Evolutionary conservation across 2,329 filamentous ascomycete species (phyloP).

Genomic region (Fusarium cicatricum): DNA sequence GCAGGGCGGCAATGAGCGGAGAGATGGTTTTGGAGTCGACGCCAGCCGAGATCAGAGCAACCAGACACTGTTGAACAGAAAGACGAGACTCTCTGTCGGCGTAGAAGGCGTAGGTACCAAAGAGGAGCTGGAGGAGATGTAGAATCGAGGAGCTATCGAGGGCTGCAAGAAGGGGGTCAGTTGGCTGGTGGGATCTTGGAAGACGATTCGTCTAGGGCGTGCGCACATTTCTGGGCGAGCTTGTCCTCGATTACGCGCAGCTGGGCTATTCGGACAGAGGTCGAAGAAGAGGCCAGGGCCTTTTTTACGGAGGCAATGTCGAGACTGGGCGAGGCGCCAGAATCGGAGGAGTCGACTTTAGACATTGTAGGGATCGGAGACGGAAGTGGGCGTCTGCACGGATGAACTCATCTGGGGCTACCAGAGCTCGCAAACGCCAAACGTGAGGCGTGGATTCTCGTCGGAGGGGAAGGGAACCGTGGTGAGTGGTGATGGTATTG

Average conservation of each 20-base stretch:
- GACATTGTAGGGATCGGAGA: conserved; percentile 47
- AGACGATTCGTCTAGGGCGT: conserved; percentile 6
- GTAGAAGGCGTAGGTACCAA: conserved; percentile 89
- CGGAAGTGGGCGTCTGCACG: conserved; percentile 25
- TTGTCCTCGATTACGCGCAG: conserved; percentile 65
- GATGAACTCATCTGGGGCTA: conserved; percentile 48
- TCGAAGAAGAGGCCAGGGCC: conserved; percentile 70
- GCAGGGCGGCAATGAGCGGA: conserved; percentile 71
- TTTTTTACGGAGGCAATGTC: conserved; percentile 60
- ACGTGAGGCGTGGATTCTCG: conserved; percentile 23
- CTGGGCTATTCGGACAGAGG: conserved; percentile 61
- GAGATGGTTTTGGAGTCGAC: conserved; percentile 65
- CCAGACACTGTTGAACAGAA: conserved; percentile 83
- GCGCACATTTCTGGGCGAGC: conserved; percentile 62
- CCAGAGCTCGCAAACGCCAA: conserved; percentile 36
- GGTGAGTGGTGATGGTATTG: conserved; percentile 12
- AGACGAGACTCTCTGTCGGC: conserved; percentile 83
- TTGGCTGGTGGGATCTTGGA: conserved; percentile 11
- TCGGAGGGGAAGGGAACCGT: conserved; percentile 8
- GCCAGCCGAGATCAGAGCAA: conserved; percentile 68
- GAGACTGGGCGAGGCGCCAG: conserved; percentile 50
- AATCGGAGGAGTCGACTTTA: conserved; percentile 54
- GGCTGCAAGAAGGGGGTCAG: conserved; percentile 47
- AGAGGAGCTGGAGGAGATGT: conserved; percentile 74
- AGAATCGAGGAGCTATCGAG: conserved; percentile 59